Base-by-base conservation (phyloP, 2,329 filamentous ascomycete species). In the Penicillium sp. region DNA sequence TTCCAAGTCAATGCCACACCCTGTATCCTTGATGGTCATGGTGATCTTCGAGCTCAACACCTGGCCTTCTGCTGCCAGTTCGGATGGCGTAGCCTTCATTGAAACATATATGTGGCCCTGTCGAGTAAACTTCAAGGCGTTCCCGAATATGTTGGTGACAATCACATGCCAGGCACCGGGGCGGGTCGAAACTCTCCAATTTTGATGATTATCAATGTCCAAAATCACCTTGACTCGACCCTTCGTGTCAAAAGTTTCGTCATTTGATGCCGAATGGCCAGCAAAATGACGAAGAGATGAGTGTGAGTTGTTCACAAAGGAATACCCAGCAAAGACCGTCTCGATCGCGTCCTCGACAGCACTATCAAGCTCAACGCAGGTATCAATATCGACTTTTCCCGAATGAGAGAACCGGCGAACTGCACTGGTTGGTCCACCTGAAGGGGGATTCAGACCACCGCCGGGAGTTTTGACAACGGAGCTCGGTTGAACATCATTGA, bases 1-100 rank as follows among this genome's bases (percentile, higher is more conserved):
- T 29, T 64, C 56, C 11, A 57, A 27, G 7, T 53, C 53, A 32
- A 72, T 72, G 2, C 70, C 70, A n/a, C 61, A 57, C 6, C 70
- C 70, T 6, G 67, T 68, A 44, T 72, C 69, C 32, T 60, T 59
- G 18, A 72, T 57, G 2, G 54, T 67, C 32, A 66, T 47, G 14
- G 56, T 54, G 4, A 69, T 51, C 8, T 56, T 36, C 38, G 61
- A 58, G 8, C 40, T 44, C 6, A 31, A 22, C 4, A 16, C 32
- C 27, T 49, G 18, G 10, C 45, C 49, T 34, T 24, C 21, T 5
- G 14, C 22, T 27, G 24, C 18, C 11, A 14, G 16, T 29, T 46
- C 29, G 3, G 2, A 32, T 14, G 48, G 42, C 1, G 22, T 41
- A 18, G 49, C 48, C 14, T 50, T 49, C 31, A 58, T 21, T 10